Evolutionary conservation across 1,139 yeast species (phyloP).

Genomic region (Geotrichum macrosporum): DNA sequence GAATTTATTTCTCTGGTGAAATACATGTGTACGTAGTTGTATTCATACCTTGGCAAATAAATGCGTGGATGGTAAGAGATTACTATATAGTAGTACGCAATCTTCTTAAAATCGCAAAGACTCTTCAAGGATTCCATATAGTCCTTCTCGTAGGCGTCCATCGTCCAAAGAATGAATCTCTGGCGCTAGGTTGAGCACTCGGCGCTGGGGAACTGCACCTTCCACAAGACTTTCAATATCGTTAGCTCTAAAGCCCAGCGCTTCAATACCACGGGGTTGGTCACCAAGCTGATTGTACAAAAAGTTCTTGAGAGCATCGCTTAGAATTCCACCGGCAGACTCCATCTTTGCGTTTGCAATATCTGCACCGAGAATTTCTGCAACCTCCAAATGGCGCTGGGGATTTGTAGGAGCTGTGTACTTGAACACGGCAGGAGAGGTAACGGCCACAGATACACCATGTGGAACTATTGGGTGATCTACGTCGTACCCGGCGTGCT

Average conservation of each 20-base stretch:
- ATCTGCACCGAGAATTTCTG: constrained; percentile 40
- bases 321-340: constrained; percentile 40
- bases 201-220: constrained; percentile 42
- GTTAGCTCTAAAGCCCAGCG: constrained; percentile 35
- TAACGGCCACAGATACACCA: constrained; percentile 43
- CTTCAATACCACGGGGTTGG: constrained; percentile 32
- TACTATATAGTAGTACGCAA: not conserved
- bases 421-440: constrained; percentile 25
- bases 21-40: no score
- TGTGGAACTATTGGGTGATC: constrained; percentile 43
- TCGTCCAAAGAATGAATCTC: constrained; percentile 32
- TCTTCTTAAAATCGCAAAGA: constrained; percentile 23
- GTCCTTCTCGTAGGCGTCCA: constrained; percentile 31
- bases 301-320: constrained; percentile 39
- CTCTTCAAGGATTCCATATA: constrained; percentile 30
- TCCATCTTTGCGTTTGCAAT: constrained; percentile 38
- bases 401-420: constrained; percentile 43
- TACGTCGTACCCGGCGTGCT: constrained; percentile 39
- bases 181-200: constrained; percentile 41
- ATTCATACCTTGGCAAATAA: no score
- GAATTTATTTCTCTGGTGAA: no score
- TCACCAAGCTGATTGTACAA: constrained; percentile 37
- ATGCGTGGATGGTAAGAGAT: not conserved
- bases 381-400: constrained; percentile 40
- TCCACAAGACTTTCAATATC: constrained; percentile 39